phyloP scores from a whole-genome alignment of 805 yeast species.

The Wickerhamiella spandovensis region DNA sequence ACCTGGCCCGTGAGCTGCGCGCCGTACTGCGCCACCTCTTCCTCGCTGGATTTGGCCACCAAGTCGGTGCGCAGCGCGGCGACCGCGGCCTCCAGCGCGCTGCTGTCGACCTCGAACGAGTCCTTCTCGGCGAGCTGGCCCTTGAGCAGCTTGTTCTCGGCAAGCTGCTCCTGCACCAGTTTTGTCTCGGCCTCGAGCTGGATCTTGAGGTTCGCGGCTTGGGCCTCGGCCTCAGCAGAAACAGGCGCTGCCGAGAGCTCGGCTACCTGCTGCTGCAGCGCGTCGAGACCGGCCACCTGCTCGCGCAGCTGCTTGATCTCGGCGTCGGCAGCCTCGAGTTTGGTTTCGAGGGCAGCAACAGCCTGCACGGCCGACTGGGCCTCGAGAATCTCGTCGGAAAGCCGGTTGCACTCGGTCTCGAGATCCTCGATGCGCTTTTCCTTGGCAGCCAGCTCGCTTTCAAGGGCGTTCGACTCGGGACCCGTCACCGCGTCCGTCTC shows the following conservation, averaged over 20 bases:
- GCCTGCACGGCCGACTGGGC: conserved; percentile 10
- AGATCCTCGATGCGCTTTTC: conserved; percentile 21
- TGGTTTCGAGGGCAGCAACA: conserved; percentile 3
- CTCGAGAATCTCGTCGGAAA: conserved; percentile 18
- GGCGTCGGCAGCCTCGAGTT: neutral
- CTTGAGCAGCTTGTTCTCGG: conserved; percentile 16
- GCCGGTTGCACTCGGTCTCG: conserved; percentile 20
- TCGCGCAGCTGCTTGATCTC: conserved; percentile 7
- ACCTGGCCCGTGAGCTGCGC: conserved; percentile 9
- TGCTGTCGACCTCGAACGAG: neutral
- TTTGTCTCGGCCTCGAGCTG: conserved; percentile 12
- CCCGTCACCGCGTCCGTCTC: neutral
- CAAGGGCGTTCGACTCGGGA: conserved; percentile 5
- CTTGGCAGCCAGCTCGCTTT: conserved; percentile 15
- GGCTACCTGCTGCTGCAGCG: conserved; percentile 16
- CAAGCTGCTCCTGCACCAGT: conserved; percentile 16
- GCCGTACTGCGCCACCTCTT: conserved; percentile 6
- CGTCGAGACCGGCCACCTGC: conserved; percentile 18
- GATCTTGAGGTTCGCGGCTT: conserved; percentile 5
- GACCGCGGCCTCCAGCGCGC: neutral
- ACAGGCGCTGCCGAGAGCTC: neutral
- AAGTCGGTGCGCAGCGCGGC: conserved; percentile 3
- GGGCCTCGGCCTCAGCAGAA: neutral
- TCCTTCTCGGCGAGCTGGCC: conserved; percentile 12
- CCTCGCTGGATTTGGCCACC: conserved; percentile 1